These are phyloP conservation scores for Annulohypoxylon maeteangense DNA, from an alignment of 495 filamentous ascomycete species.

Conservation along the genomic window DNA sequence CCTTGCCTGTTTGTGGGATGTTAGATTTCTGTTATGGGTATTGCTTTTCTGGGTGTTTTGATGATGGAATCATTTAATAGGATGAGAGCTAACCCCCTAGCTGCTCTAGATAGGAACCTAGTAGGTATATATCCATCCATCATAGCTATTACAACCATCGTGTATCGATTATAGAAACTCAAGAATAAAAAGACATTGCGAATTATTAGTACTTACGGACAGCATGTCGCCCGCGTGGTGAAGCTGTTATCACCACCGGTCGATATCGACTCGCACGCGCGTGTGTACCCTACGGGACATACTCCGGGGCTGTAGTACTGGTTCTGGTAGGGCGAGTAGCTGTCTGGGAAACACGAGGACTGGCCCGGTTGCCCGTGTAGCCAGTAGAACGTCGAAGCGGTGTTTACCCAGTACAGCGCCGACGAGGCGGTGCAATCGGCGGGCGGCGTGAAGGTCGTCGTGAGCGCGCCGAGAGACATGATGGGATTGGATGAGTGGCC, in stretches of 20 bases:
- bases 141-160: background rate
- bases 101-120: background rate
- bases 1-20: slow-evolving; percentile 11
- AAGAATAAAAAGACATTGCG: slow-evolving; percentile 4
- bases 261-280: slow-evolving; percentile 32
- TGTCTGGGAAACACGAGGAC: slow-evolving; percentile 34
- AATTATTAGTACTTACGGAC: slow-evolving; percentile 42
- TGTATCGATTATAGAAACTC: background rate
- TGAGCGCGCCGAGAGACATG: slow-evolving; percentile 52
- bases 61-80: background rate
- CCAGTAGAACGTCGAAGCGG: slow-evolving; percentile 47
- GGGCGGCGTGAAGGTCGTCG: slow-evolving; percentile 48
- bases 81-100: background rate
- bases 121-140: background rate
- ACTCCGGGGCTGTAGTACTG: slow-evolving; percentile 45
- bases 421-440: slow-evolving; percentile 47
- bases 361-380: slow-evolving; percentile 29
- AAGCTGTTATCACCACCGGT: background rate
- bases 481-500: background rate
- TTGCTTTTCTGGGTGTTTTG: background rate
- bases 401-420: slow-evolving; percentile 56
- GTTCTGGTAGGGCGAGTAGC: slow-evolving; percentile 32
- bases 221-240: slow-evolving; percentile 44
- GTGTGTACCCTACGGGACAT: slow-evolving; percentile 42
- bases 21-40: slow-evolving; percentile 11